These are phyloP conservation scores for Rhinocladiella mackenziei DNA, from an alignment of 2,329 filamentous ascomycete genomes.

Conservation along the genomic window DNA sequence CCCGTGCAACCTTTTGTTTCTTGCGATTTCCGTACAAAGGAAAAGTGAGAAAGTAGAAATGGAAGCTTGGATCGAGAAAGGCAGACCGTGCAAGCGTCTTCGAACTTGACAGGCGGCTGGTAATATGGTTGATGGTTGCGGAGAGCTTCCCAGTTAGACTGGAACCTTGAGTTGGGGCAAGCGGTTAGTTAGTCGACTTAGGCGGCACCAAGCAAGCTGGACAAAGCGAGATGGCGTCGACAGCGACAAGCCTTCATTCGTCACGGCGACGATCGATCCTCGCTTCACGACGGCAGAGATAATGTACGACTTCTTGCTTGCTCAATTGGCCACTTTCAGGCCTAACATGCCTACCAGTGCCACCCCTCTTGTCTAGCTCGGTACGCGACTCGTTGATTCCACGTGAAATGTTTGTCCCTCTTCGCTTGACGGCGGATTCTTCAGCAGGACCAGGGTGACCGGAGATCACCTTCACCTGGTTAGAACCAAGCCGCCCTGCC, in stretches of 20 bases:
- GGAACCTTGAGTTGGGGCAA: too few species aligned
- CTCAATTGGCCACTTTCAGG: neutral
- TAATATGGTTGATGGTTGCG: neutral
- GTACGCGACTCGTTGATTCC: neutral
- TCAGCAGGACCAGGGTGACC: slow-evolving; percentile 8
- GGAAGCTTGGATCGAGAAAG: neutral
- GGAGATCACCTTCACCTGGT: too few species aligned
- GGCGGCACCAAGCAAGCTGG: slow-evolving; percentile 3
- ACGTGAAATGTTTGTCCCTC: neutral
- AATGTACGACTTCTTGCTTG: neutral
- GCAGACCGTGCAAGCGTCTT: neutral
- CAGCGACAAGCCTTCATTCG: neutral
- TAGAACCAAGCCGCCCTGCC: too few species aligned
- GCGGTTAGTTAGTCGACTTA: neutral
- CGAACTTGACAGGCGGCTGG: neutral
- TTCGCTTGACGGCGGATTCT: neutral
- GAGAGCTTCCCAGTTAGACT: too few species aligned
- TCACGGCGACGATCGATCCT: neutral
- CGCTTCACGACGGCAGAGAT: neutral
- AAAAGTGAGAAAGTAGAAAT: neutral
- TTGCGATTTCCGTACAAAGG: neutral
- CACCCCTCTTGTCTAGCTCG: neutral
- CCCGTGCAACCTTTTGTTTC: too few species aligned
- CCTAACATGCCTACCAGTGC: neutral
- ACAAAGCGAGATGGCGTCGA: neutral